Conservation (phyloP, 306 rosid species). For the Lagenaria siceraria region DNA sequence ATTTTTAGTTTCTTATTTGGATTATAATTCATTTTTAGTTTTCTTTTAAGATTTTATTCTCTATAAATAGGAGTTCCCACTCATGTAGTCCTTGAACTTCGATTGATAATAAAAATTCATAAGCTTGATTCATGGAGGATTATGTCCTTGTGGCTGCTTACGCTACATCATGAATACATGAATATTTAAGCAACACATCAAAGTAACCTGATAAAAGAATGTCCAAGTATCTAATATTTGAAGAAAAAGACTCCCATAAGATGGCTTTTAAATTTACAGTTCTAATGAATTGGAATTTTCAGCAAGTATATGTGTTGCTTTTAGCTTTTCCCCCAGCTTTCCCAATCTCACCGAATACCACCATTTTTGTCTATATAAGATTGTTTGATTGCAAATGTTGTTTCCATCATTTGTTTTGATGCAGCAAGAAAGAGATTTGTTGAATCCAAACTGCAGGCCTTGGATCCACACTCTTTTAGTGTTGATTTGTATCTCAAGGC, state of each 20-base stretch:
- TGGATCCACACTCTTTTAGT: conserved; percentile 50
- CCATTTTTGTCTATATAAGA: background rate
- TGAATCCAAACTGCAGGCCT: conserved; percentile 60
- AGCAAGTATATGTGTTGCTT: background rate
- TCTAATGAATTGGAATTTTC: background rate
- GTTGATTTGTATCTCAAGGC: conserved; percentile 49
- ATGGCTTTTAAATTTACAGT: background rate
- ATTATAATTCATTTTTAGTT: too few species aligned
- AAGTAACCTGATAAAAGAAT: background rate
- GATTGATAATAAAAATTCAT: too few species aligned
- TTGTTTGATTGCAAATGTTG: background rate
- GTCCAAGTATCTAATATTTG: background rate
- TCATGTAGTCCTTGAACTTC: too few species aligned
- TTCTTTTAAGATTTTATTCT: too few species aligned
- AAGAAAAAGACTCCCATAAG: background rate
- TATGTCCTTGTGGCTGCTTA: too few species aligned
- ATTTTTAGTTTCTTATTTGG: too few species aligned
- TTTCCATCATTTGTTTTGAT: conserved; percentile 8
- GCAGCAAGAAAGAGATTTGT: conserved; percentile 84
- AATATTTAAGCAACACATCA: background rate
- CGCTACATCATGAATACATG: too few species aligned
- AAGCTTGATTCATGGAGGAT: too few species aligned
- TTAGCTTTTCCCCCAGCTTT: background rate
- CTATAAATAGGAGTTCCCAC: too few species aligned
- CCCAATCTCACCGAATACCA: background rate